Base-by-base conservation (phyloP, 2,329 filamentous ascomycete species). In the Berkeleyomyces basicola region DNA sequence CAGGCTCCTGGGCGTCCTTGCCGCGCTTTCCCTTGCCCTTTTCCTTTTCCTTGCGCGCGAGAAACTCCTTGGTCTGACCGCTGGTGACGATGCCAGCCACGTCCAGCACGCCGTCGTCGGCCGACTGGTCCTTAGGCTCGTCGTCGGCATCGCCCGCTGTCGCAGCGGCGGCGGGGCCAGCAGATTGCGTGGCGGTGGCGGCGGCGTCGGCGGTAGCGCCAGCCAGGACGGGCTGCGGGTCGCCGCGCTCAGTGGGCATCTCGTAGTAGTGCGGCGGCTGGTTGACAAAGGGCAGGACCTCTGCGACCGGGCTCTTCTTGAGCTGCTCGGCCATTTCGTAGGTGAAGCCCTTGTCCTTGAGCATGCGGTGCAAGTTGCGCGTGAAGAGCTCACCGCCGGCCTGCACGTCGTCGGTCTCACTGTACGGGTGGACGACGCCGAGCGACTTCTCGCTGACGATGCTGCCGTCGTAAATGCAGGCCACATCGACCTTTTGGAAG, bases 301-400 rank as follows among this genome's bases (percentile, higher is more conserved):
- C 84, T 70, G 84, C 86, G 60, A 87, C 80, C 44, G 74, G 68
- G 67, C 82, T 87, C 73, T 77, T 82, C 75, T 87, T 87, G 65
- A 87, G 72, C 72, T 87, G 82, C 73, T 87, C 84, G 0, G 82
- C 82, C 82, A 87, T 87, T 49, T 86, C 82, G 65, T 78, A 75
- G 23, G 77, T 81, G 67, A 87, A 85, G 3, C 76, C 76, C 70
- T 83, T 80, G 53, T 72, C 71, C 66, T 77, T 72, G 49, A 97
- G 76, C 64, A 93, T 77, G 67, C 85, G 79, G 53, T 83, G 72
- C 47, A 97, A 78, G 65, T 83, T 80, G 68, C 82, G 79, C 0
- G 92, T 97, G 77, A 97, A 89, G 1, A 87, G 83, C 68, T 96
- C 87, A 59, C 93, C 93, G 67, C 93, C 93, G 65, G 89, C 93